Evolutionary conservation across 805 yeast species (phyloP).

Genomic region (Sungouiella thailandica): DNA sequence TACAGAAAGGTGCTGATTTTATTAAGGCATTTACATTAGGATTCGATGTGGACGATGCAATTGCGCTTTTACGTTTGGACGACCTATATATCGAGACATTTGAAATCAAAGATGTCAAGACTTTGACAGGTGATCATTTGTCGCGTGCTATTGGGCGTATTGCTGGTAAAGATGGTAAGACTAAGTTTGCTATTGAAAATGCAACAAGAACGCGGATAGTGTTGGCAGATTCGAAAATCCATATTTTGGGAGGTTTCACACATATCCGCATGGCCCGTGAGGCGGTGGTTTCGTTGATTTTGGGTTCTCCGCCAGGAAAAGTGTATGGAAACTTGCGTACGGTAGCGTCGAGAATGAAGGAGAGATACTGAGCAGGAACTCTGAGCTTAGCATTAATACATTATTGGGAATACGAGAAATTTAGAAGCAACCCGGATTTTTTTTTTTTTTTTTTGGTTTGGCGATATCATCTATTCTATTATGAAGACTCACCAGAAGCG

Average conservation of each 20-base stretch:
- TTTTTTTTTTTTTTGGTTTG: too few relatives aligned
- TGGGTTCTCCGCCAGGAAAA: constrained; percentile 98
- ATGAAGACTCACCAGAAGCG: too few relatives aligned
- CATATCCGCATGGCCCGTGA: constrained; percentile 99
- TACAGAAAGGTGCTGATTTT: constrained; percentile 97
- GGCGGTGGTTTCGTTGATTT: constrained; percentile 87
- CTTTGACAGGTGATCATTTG: constrained; percentile 91
- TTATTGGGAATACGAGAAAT: too few relatives aligned
- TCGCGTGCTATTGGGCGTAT: constrained; percentile 99
- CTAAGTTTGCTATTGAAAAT: constrained; percentile 96
- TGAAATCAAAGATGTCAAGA: constrained; percentile 95
- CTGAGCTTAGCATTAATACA: too few relatives aligned
- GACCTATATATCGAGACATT: constrained; percentile 96
- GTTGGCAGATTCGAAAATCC: constrained; percentile 93
- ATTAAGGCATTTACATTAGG: constrained; percentile 94
- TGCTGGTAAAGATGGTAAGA: constrained; percentile 99
- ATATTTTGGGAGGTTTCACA: constrained; percentile 93
- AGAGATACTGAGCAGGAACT: constrained; percentile 71
- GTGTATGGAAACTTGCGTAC: constrained; percentile 96
- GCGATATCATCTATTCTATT: too few relatives aligned
- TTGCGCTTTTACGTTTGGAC: constrained; percentile 88
- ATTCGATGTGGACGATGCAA: constrained; percentile 94
- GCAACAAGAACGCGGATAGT: constrained; percentile 98
- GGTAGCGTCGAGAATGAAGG: constrained; percentile 95
- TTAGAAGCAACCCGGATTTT: too few relatives aligned